Base-by-base conservation (phyloP, 441 rosid species). In the Codiaeum variegatum region DNA sequence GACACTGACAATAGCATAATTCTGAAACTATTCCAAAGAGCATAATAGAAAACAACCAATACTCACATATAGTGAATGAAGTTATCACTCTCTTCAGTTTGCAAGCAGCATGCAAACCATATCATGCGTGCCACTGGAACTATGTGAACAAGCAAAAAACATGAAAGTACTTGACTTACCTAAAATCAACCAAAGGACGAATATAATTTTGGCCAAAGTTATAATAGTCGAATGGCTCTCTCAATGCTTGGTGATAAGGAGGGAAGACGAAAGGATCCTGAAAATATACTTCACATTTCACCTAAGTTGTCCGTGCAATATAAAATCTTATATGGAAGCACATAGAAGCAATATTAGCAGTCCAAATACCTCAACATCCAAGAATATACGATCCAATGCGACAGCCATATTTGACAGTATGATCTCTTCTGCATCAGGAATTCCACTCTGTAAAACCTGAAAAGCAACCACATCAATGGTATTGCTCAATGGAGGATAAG, bases 181-280 rank as follows among this genome's bases (percentile, higher is more conserved):
- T 83, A 87, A 91, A 95, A 85, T 95, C 92, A 79, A 90, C 68
- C 70, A 95, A 79, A 63, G 96, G 97, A 40, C 96, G 89, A 56
- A 95, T 85, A 80, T 91, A 95, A 71, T 91, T 93, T 82, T 95
- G 98, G 77, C 94, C 99, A 88, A 95, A 89, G 79, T 83, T 82
- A 81, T 86, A 95, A 83, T 95, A 93, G 85, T 95, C 99, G 77
- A 90, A 91, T 66, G 99, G 98, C 81, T 91, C 90, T 75, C 96
- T 82, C 79, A 90, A 40, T 73, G 96, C 96, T 83, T 89, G 86
- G 83, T 92, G 99, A 83, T 90, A 83, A 51, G 97, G 93, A 40
- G 84, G 72, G 79, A 95, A 92, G 78, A 81, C 85, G 79, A 84
- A 93, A 71, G 93, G 91, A 44, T 89, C 94, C 98, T 95, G 95